Conservation (phyloP, 805 yeast species). For the Candida verbasci region DNA sequence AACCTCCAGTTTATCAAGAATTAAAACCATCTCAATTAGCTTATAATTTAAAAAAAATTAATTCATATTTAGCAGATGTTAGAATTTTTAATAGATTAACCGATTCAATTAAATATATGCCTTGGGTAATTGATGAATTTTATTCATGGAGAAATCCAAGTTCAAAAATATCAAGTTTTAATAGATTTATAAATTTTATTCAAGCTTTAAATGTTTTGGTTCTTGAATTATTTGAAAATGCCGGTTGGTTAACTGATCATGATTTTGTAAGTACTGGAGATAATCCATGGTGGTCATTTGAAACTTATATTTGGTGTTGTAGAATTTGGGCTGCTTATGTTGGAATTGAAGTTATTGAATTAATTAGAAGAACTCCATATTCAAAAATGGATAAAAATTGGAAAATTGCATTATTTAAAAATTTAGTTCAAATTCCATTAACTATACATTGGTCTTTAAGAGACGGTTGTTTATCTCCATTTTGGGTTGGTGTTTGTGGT, state of each 20-base stretch:
- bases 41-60: conserved; percentile 29
- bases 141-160: no score
- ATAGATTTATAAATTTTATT: conserved; percentile 30
- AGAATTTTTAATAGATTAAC: conserved; percentile 40
- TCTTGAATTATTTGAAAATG: conserved; percentile 38
- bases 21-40: conserved; percentile 20
- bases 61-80: conserved; percentile 35
- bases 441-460: conserved; percentile 42
- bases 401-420: conserved; percentile 33
- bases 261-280: conserved; percentile 40
- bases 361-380: conserved; percentile 36
- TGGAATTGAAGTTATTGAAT: conserved; percentile 35
- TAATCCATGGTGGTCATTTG: conserved; percentile 39
- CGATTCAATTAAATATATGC: conserved; percentile 39
- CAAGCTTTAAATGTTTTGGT: conserved; percentile 39
- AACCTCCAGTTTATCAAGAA: conserved; percentile 13
- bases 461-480: conserved; percentile 41
- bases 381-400: conserved; percentile 32
- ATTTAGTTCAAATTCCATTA: conserved; percentile 37
- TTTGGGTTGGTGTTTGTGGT: conserved; percentile 47
- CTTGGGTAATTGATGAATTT: conserved; percentile 41
- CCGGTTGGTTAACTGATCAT: conserved; percentile 44
- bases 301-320: conserved; percentile 41
- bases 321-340: conserved; percentile 42
- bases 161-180: conserved; percentile 19